Conservation (phyloP, 169 alveolate genomes). For the Blepharisma undulans region DNA sequence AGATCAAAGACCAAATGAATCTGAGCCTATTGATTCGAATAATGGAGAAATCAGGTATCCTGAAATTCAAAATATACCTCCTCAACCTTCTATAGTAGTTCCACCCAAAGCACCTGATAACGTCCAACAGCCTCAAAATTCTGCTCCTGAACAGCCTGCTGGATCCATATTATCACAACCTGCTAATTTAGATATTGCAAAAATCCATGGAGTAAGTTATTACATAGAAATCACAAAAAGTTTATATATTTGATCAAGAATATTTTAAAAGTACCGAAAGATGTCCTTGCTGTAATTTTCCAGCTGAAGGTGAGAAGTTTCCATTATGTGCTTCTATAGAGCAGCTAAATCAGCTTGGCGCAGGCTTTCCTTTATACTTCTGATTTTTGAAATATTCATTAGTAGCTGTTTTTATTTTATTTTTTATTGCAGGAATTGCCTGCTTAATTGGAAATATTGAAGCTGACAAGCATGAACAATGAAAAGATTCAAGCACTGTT, state of each 20-base stretch:
- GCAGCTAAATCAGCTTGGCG: conserved; percentile 44
- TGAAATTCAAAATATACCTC: neutral
- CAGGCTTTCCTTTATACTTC: conserved; percentile 56
- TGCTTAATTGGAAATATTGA: neutral
- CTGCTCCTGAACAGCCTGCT: neutral
- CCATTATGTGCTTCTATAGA: conserved; percentile 6
- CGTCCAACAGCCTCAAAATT: neutral
- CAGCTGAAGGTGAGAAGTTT: neutral
- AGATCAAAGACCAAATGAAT: neutral
- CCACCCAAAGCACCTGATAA: neutral
- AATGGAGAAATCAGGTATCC: neutral
- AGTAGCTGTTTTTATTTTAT: neutral
- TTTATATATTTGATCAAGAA: neutral
- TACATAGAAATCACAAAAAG: neutral
- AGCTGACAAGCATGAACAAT: neutral
- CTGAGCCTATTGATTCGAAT: neutral
- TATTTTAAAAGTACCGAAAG: neutral
- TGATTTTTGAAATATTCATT: conserved; percentile 16
- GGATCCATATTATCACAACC: neutral
- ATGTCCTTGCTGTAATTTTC: conserved; percentile 37
- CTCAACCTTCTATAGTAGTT: neutral
- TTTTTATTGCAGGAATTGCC: neutral
- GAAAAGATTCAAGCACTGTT: neutral
- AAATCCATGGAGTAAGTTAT: conserved; percentile 18
- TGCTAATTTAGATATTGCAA: conserved; percentile 7